phyloP scores from a whole-genome alignment of 352 stramenopile genomes.

The Pythium volutum region DNA sequence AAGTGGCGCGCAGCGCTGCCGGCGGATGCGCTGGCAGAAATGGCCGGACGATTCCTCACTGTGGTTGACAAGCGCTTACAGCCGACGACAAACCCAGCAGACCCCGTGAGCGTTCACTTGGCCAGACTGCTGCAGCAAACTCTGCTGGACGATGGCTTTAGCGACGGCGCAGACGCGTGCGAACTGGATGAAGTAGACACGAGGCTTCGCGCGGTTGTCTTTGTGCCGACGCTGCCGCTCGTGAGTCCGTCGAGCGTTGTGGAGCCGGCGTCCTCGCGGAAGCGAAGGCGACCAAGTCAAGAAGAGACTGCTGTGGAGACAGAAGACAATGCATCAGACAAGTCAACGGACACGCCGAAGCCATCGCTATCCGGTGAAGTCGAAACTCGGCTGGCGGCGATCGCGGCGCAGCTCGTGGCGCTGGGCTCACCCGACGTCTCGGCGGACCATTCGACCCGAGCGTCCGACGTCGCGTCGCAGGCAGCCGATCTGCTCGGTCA shows the following conservation, averaged over 20 bases:
- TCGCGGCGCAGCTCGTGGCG: constrained; percentile 48
- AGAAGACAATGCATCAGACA: background rate
- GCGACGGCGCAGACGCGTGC: background rate
- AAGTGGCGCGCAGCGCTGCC: background rate
- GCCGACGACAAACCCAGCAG: background rate
- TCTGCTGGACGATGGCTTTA: background rate
- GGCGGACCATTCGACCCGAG: constrained; percentile 23
- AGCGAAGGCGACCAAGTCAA: background rate
- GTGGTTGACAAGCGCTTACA: background rate
- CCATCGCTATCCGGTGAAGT: constrained; percentile 25
- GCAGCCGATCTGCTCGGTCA: constrained; percentile 45
- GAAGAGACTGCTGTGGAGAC: background rate
- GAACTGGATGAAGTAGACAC: background rate
- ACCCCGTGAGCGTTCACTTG: constrained; percentile 18
- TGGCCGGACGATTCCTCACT: constrained; percentile 19
- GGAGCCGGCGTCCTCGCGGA: background rate
- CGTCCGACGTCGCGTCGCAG: constrained; percentile 25
- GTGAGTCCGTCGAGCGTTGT: background rate
- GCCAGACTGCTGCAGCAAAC: background rate
- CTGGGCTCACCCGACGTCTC: constrained; percentile 33
- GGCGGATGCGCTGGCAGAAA: background rate
- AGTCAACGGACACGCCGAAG: background rate
- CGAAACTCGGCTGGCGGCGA: constrained; percentile 34
- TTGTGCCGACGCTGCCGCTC: background rate
- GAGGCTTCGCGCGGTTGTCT: background rate